Evolutionary conservation across 176 grass and related monocot genomes (phyloP), one percentile per base, ranked within the genome.

Genomic region (Zea luxurians): DNA sequence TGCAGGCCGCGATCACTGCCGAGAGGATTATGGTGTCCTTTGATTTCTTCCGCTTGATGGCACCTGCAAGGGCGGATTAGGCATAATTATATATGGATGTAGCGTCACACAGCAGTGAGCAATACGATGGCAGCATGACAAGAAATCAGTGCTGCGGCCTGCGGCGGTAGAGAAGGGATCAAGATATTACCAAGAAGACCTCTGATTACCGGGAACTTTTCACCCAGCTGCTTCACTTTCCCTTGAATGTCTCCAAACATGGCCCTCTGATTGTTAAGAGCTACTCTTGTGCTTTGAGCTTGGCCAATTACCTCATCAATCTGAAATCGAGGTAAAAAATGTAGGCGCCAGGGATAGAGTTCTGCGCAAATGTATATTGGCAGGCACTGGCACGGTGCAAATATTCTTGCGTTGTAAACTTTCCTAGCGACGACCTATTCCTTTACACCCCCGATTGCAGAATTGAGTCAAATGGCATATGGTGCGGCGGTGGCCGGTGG

Each of bases 281-380:
- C 88, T 68, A 79, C 68, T 57, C 91, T 94, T 74, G 89, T 92
- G 70, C 66, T 80, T 78, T 94, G 89, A 83, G 95, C 91, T 89
- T 98, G 91, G 61, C 83, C 88, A 58, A 94, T 98, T 55, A 94
- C 89, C 81, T 96, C 96, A 79, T 99, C 96, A 78, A 99, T 96
- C 96, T 99, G 81, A n/a, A 78, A 71, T 49, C 0, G 13, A 53
- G 11, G 0, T n/a, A 85, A 45, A 68, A 60, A 48, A 4, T 1
- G 9, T 8, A 49, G 15, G 27, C 53, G 57, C 55, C 54, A 35
- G 10, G 66, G 34, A 82, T 13, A 61, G 37, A 76, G 52, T 43
- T 63, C 13, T 45, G 48, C 21, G 61, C 16, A 64, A 16, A 80
- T 52, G 21, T 42, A 3, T 35, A 55, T 16, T 34, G 4, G 37